Percentiles rank a stretch among this genome's conserved stretches.
These are phyloP conservation scores for Thecaphora frezii DNA, from an alignment of 1,284 basidiomycete genomes.

Conservation along the genomic window DNA sequence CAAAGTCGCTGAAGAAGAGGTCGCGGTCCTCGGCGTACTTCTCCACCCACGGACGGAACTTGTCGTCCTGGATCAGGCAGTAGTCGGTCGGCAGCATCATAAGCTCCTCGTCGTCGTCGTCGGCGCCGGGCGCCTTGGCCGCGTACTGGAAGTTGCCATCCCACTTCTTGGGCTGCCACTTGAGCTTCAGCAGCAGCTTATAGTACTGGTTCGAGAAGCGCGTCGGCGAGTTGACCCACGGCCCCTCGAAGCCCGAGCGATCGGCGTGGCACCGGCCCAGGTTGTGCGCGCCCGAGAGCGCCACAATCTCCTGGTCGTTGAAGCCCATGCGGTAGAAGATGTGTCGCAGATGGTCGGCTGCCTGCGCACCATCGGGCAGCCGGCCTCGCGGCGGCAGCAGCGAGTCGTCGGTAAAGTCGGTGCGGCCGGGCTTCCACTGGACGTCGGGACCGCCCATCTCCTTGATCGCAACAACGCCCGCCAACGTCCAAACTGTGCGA, in stretches of 20 bases:
- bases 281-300: constrained; percentile 65
- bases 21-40: constrained; percentile 64
- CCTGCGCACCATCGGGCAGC: constrained; percentile 63
- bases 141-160: constrained; percentile 61
- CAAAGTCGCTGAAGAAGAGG: constrained; percentile 65
- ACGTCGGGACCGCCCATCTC: constrained; percentile 63
- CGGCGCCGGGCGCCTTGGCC: constrained; percentile 52
- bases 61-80: constrained; percentile 49
- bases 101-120: constrained; percentile 60
- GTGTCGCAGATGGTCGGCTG: constrained; percentile 62
- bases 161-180: constrained; percentile 64
- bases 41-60: constrained; percentile 56
- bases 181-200: constrained; percentile 61
- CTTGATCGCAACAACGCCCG: constrained; percentile 63
- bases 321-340: constrained; percentile 65
- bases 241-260: constrained; percentile 55
- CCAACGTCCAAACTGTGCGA: constrained; percentile 54
- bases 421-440: constrained; percentile 62
- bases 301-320: constrained; percentile 65
- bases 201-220: constrained; percentile 56
- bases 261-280: constrained; percentile 61
- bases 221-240: constrained; percentile 56
- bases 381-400: constrained; percentile 59
- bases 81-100: constrained; percentile 65
- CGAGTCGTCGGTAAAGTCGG: constrained; percentile 62